These are phyloP conservation scores for Beta corolliflora DNA, from an alignment of 179 eudicot genomes.

Conservation along the genomic window DNA sequence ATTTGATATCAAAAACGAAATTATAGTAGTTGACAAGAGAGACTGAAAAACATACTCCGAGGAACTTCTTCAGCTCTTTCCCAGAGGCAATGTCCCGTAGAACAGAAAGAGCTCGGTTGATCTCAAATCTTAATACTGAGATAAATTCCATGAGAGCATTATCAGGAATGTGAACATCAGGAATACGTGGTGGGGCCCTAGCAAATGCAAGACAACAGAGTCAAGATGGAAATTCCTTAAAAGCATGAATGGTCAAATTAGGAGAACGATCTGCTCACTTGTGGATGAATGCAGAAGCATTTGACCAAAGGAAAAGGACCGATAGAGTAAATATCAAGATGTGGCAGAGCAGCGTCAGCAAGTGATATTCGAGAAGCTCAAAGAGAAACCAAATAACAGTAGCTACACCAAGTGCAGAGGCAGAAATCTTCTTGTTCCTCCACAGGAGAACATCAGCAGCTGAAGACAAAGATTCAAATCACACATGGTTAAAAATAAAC, in stretches of 20 bases:
- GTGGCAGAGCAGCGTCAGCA: slow-evolving; percentile 68
- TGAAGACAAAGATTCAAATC: slow-evolving; percentile 23
- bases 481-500: background rate
- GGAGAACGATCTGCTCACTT: slow-evolving; percentile 37
- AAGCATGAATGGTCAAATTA: background rate
- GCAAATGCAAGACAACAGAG: slow-evolving; percentile 2
- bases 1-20: background rate
- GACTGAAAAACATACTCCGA: slow-evolving; percentile 45
- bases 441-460: slow-evolving; percentile 79
- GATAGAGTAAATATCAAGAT: slow-evolving; percentile 59
- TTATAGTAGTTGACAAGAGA: background rate
- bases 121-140: slow-evolving; percentile 42
- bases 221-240: slow-evolving; percentile 4
- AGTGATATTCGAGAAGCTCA: slow-evolving; percentile 66
- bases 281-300: slow-evolving; percentile 62
- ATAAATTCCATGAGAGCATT: slow-evolving; percentile 48
- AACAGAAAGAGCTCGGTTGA: slow-evolving; percentile 45
- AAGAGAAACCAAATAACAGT: slow-evolving; percentile 82
- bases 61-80: slow-evolving; percentile 62
- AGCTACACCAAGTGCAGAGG: slow-evolving; percentile 54
- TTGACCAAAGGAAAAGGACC: slow-evolving; percentile 73
- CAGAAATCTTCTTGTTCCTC: slow-evolving; percentile 81
- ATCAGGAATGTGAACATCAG: slow-evolving; percentile 61
- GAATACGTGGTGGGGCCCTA: slow-evolving; percentile 62
- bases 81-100: slow-evolving; percentile 62